These are phyloP conservation scores for Conticribra guillardii DNA, from an alignment of 108 stramenopile species.

Conservation along the genomic window DNA sequence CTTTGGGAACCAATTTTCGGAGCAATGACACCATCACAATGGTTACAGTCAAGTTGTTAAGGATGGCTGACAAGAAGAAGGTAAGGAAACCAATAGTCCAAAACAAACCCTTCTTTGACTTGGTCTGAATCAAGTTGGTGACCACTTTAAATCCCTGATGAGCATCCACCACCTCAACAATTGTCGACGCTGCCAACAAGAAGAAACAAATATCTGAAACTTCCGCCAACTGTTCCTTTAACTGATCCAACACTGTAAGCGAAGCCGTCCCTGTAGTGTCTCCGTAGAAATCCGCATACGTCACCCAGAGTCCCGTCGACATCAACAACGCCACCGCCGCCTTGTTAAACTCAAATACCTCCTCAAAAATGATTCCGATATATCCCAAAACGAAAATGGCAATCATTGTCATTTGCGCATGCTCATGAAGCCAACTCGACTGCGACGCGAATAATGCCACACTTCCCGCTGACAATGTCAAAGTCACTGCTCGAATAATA, in stretches of 20 bases:
- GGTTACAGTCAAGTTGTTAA: constrained; percentile 94
- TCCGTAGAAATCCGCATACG: constrained; percentile 88
- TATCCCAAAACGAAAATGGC: constrained; percentile 91
- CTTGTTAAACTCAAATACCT: constrained; percentile 94
- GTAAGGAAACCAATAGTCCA: constrained; percentile 93
- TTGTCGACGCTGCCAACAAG: constrained; percentile 91
- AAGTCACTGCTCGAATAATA: constrained; percentile 67
- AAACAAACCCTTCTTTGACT: constrained; percentile 87
- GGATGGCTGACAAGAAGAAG: constrained; percentile 90
- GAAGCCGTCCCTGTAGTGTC: constrained; percentile 69
- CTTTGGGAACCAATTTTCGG: constrained; percentile 85
- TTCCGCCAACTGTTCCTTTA: constrained; percentile 90
- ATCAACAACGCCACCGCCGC: constrained; percentile 91
- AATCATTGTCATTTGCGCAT: constrained; percentile 85
- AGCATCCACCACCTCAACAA: constrained; percentile 94
- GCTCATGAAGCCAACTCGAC: constrained; percentile 75
- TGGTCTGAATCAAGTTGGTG: constrained; percentile 90
- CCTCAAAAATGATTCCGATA: constrained; percentile 94
- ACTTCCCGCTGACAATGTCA: constrained; percentile 53
- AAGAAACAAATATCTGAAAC: constrained; percentile 96
- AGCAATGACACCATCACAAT: constrained; percentile 93
- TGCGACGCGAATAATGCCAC: constrained; percentile 73
- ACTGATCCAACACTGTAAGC: constrained; percentile 68
- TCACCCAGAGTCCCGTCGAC: constrained; percentile 94
- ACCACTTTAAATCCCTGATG: constrained; percentile 96